Evolutionary conservation across 2,329 filamentous ascomycete genomes (phyloP), one percentile per base, ranked within the genome.

Genomic region (Xylariaceae sp.): DNA sequence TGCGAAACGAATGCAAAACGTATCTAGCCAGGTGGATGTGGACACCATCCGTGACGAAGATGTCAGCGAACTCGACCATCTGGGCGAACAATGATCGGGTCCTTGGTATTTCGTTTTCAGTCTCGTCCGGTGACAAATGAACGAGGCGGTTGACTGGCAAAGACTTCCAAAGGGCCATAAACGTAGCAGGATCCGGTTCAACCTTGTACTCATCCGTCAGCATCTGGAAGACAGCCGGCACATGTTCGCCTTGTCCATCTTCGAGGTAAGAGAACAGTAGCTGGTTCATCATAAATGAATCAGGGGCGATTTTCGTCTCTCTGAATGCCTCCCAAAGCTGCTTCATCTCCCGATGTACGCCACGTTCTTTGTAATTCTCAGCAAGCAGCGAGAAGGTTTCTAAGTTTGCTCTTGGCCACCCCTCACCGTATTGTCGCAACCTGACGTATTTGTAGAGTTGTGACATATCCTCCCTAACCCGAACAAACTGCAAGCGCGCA

Each of bases 371-470:
- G 67, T 91, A 93, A 68, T 90, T 85, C 56, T 89, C 82, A 1
- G 91, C 83, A 29, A 95, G 77, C 12, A 95, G 79, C 2, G 83
- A 87, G 68, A 93, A 93, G 0, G 90, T 95, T 72, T 95, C 90
- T 42, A 89, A 80, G 2, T 82, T 91, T 2, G 89, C 90, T 44
- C 79, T 76, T 0, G 80, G 88, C 56, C 68, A 80, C 61, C 61
- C 73, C 64, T 52, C 65, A 57, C 49, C 74, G 64, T 48, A 71
- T 63, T 43, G 70, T 58, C 40, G 71, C 48, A 75, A 56, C 19
- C 61, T 66, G 44, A 74, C 53, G 6, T 64, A 63, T 44, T 61
- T 60, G 4, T 68, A 61, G 18, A 71, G 50, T 9, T 52, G 40
- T 4, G 62, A 52, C 40, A 68, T 61, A 20, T 72, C 71, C 65